phyloP scores from a whole-genome alignment of 2,329 filamentous ascomycete species.

The Pseudogymnoascus sp. region DNA sequence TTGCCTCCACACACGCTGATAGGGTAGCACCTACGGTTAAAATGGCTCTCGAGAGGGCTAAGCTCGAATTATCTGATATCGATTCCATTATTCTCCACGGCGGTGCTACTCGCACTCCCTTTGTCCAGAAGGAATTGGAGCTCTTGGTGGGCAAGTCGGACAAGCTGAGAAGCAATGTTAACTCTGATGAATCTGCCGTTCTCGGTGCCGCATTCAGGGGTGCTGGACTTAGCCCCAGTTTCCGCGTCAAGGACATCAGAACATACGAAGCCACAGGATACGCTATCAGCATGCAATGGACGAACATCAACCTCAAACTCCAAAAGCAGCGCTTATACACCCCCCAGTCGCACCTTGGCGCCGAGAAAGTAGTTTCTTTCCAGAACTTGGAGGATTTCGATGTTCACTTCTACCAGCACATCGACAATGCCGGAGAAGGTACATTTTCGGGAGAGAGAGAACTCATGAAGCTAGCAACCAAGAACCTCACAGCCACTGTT shows the following conservation, averaged over 20 bases:
- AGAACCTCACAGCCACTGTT: constrained; percentile 81
- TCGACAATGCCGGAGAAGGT: constrained; percentile 38
- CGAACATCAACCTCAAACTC: constrained; percentile 57
- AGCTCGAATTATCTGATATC: constrained; percentile 65
- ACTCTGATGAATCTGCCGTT: constrained; percentile 91
- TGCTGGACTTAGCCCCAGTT: constrained; percentile 84
- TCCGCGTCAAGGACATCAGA: constrained; percentile 95
- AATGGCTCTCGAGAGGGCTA: constrained; percentile 65
- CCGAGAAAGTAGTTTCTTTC: constrained; percentile 76
- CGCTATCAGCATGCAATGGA: constrained; percentile 68
- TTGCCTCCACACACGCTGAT: constrained; percentile 59
- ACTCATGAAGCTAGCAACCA: constrained; percentile 61
- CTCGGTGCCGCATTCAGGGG: constrained; percentile 94
- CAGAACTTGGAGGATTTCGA: constrained; percentile 75
- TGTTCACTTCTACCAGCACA: constrained; percentile 70
- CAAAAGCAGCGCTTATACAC: constrained; percentile 79
- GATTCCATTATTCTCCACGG: constrained; percentile 91
- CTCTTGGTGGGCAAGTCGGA: constrained; percentile 60
- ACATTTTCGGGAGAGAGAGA: constrained; percentile 45
- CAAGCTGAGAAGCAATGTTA: constrained; percentile 89
- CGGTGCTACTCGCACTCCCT: constrained; percentile 82
- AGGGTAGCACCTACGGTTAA: constrained; percentile 64
- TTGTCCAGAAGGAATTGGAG: constrained; percentile 86
- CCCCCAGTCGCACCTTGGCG: constrained; percentile 65
- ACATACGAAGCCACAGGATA: constrained; percentile 71